Evolutionary conservation across 2,329 filamentous ascomycete species (phyloP).

Genomic region (Alternaria hordeiaustralica): DNA sequence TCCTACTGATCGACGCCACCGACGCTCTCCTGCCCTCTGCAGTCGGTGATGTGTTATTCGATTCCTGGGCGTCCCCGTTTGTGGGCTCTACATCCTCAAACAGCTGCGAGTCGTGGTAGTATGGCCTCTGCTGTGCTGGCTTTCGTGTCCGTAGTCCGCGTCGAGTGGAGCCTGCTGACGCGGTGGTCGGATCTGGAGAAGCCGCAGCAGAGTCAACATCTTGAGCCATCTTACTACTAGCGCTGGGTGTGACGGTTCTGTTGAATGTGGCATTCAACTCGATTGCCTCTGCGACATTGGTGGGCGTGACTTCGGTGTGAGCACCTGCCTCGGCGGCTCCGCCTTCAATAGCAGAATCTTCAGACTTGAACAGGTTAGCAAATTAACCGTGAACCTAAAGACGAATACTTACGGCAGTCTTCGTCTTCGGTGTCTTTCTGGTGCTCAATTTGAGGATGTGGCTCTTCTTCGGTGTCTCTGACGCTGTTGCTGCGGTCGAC

Average conservation of each 20-base stretch:
- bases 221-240: not conserved
- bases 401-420: conserved; percentile 23
- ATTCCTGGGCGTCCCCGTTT: conserved; percentile 9
- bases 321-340: conserved; percentile 16
- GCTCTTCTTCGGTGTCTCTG: conserved; percentile 29
- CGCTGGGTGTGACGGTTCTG: conserved; percentile 3
- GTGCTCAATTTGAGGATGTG: conserved; percentile 29
- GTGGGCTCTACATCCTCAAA: conserved; percentile 30
- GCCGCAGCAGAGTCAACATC: conserved; percentile 16
- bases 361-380: conserved; percentile 26
- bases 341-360: conserved; percentile 14
- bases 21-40: conserved; percentile 21
- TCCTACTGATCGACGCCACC: conserved; percentile 16
- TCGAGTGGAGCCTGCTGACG: conserved; percentile 29
- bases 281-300: not conserved
- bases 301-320: conserved; percentile 4
- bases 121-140: conserved; percentile 45
- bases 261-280: conserved; percentile 9
- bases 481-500: conserved; percentile 7
- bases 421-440: conserved; percentile 31
- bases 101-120: conserved; percentile 42
- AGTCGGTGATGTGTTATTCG: conserved; percentile 4
- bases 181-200: conserved; percentile 29
- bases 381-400: not conserved
- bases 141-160: conserved; percentile 43